Base-by-base conservation (phyloP, 139 green algal genomes). In the Chlorella sp. region DNA sequence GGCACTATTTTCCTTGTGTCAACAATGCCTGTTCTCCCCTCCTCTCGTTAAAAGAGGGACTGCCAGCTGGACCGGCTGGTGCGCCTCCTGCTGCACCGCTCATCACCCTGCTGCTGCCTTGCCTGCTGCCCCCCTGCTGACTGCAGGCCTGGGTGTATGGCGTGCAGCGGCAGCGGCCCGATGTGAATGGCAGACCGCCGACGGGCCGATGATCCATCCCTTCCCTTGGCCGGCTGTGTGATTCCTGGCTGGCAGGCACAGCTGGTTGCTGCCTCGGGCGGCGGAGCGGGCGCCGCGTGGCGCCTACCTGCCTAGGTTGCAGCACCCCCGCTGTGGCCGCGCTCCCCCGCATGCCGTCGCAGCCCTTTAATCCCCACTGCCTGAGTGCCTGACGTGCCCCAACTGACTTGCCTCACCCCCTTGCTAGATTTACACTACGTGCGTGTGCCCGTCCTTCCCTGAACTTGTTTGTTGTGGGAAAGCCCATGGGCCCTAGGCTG, bases 161-260 rank as follows among this genome's bases (percentile, higher is more conserved):
- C 42, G n/a, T 89, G 71, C 71, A 89, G 85, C 71, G 85, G 22
- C 48, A 83, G 85, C 84, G 84, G 39, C 84, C 84, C 4, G 84
- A 88, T 30, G 16, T 53, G 7, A 88, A 40, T 16, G 40, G 53
- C 19, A 32, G 79, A 34, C 79, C 48, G 75, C 19, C 75, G 75
- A 14, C 64, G 24, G 64, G 64, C 64, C 64, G 64, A 57, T 71
- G 64, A 71, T 26, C 11, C 21, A 26, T 14, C 64, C 64, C 21
- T 28, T 32, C 15, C 60, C 14, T 14, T 18, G 60, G 14, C 15
- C 60, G 64, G 21, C 64, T 2, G 2, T 71, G 21, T 4, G 11
- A 71, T 18, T 68, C 21, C 64, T 71, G 64, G 64, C 60, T 18
- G 64, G 21, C 64, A 71, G 21, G 75, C 75, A 81, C n/a, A 21